Percentiles rank a stretch among this genome's conserved stretches.
phyloP scores from a whole-genome alignment of 2,329 filamentous ascomycete species.

The Aureobasidium subglaciale region DNA sequence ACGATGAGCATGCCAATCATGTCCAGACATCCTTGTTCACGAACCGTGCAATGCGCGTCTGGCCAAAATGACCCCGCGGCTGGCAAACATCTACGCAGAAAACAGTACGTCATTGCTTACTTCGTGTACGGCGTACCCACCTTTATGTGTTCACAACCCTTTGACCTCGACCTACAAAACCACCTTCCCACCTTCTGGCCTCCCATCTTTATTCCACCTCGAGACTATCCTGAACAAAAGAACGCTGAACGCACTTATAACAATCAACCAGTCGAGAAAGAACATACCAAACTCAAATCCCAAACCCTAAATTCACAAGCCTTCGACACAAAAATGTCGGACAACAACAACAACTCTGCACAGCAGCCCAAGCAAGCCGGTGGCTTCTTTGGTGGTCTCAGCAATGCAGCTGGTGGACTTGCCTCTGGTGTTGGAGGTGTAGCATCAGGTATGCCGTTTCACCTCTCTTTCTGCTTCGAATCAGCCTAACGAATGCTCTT shows the following conservation, averaged over 20 bases:
- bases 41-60: not conserved
- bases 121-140: not conserved
- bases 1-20: not conserved
- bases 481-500: not conserved
- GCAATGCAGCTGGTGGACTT: slow-evolving; percentile 6
- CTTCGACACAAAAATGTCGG: not conserved
- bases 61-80: slow-evolving; percentile 1
- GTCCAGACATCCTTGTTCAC: not conserved
- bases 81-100: slow-evolving; percentile 1
- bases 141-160: not conserved
- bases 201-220: not conserved
- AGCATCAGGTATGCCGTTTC: not conserved
- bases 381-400: not conserved
- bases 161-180: not conserved
- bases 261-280: no score
- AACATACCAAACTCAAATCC: not conserved
- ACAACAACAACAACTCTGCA: slow-evolving; percentile 4
- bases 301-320: not conserved
- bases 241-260: no score
- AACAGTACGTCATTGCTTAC: slow-evolving; percentile 2
- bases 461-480: not conserved
- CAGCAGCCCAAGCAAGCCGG: not conserved
- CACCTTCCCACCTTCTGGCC: not conserved
- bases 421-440: slow-evolving; percentile 7
- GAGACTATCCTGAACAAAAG: no score